Conservation (phyloP, 352 stramenopile species). For the Phytophthora nicotianae region DNA sequence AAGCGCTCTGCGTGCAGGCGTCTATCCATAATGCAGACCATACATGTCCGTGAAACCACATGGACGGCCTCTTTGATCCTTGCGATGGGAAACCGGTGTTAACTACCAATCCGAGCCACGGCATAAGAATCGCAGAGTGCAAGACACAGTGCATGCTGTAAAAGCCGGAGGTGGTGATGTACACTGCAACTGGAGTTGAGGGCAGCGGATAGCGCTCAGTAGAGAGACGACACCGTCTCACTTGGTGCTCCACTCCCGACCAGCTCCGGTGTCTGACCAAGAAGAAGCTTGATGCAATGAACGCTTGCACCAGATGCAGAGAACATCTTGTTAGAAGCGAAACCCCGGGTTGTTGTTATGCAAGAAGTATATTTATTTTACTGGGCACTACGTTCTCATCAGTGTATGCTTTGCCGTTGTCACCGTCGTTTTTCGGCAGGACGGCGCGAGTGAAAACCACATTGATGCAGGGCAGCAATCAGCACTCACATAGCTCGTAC, state of each 20-base stretch:
- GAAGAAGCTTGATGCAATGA: conserved; percentile 7
- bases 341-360: conserved; percentile 9
- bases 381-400: no score
- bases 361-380: no score
- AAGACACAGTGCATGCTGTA: conserved; percentile 32
- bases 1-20: conserved; percentile 9
- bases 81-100: conserved; percentile 28
- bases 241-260: neutral
- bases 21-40: conserved; percentile 27
- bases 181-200: neutral
- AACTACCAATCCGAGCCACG: conserved; percentile 23
- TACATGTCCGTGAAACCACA: conserved; percentile 38
- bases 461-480: neutral
- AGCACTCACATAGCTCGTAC: neutral
- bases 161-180: conserved; percentile 28
- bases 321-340: neutral
- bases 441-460: conserved; percentile 9
- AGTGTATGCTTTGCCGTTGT: neutral
- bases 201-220: neutral
- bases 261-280: conserved; percentile 1
- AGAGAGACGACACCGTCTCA: conserved; percentile 21
- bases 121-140: conserved; percentile 16
- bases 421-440: neutral
- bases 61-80: conserved; percentile 26
- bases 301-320: conserved; percentile 2